phyloP scores from a whole-genome alignment of 73 alveolate genomes.

The Paramecium tetraurelia region DNA sequence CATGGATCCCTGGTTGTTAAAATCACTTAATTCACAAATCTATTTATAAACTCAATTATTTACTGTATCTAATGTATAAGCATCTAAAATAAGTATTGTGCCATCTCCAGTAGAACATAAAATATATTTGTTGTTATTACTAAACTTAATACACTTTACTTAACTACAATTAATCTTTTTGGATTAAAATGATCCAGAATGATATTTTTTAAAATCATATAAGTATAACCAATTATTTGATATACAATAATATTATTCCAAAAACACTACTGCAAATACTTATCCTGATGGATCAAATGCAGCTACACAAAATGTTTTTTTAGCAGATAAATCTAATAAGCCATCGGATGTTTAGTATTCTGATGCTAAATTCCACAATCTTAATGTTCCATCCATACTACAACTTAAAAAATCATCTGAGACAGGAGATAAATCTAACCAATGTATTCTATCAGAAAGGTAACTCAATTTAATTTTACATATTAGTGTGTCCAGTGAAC shows the following conservation, averaged over 20 bases:
- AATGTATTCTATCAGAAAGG: not conserved
- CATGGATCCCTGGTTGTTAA: not conserved
- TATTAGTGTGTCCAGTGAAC: not conserved
- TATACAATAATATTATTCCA: not conserved
- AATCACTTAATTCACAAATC: not conserved
- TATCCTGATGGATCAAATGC: slow-evolving; percentile 7
- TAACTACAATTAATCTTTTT: not conserved
- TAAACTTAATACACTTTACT: not conserved
- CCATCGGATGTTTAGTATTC: not conserved
- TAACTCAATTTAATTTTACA: not conserved
- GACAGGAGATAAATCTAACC: not conserved
- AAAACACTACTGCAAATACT: not conserved
- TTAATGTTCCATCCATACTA: slow-evolving; percentile 7
- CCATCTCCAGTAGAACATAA: not conserved
- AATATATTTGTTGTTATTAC: not conserved
- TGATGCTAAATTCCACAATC: not conserved
- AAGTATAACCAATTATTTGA: not conserved
- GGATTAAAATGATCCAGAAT: not conserved
- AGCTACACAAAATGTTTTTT: not conserved
- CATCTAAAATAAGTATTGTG: not conserved
- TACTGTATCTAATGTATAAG: not conserved
- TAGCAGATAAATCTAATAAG: not conserved
- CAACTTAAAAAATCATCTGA: not conserved
- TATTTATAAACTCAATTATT: not conserved
- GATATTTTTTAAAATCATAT: not conserved